These are phyloP conservation scores for Fraxinus ornus DNA, from an alignment of 305 asterid genomes.

Conservation along the genomic window DNA sequence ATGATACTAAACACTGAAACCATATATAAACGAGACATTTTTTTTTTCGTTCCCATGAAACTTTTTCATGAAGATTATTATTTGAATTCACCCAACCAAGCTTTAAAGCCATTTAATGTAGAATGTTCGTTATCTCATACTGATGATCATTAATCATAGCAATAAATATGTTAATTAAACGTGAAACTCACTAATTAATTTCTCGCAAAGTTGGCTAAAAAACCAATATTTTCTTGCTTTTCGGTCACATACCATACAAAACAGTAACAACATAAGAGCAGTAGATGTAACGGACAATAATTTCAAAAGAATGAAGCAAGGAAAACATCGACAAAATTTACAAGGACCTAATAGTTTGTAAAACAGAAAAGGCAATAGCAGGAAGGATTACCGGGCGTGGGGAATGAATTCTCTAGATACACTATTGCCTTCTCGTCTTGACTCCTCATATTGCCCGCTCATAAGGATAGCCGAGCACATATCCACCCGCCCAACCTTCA, in stretches of 20 bases:
- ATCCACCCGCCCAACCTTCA: neutral
- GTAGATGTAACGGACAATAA: slow-evolving; percentile 19
- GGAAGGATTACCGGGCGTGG: neutral
- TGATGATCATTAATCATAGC: neutral
- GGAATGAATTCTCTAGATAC: slow-evolving; percentile 12
- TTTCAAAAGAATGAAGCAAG: slow-evolving; percentile 34
- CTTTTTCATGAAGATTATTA: neutral
- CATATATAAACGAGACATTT: neutral
- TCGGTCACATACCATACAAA: slow-evolving; percentile 25
- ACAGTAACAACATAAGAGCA: slow-evolving; percentile 4
- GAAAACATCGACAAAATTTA: slow-evolving; percentile 32
- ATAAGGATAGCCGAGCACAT: neutral
- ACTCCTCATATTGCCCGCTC: neutral
- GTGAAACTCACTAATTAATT: neutral
- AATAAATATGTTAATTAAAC: neutral
- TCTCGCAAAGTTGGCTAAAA: neutral
- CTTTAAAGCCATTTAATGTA: neutral
- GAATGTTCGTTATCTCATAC: neutral
- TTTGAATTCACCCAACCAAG: neutral
- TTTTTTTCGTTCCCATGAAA: neutral
- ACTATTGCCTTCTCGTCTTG: neutral
- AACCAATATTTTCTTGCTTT: slow-evolving; percentile 6
- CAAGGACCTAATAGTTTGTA: slow-evolving; percentile 33
- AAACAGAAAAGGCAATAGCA: neutral
- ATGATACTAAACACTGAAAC: neutral